phyloP scores from a whole-genome alignment of 179 eudicot species.

The Dionaea muscipula region DNA sequence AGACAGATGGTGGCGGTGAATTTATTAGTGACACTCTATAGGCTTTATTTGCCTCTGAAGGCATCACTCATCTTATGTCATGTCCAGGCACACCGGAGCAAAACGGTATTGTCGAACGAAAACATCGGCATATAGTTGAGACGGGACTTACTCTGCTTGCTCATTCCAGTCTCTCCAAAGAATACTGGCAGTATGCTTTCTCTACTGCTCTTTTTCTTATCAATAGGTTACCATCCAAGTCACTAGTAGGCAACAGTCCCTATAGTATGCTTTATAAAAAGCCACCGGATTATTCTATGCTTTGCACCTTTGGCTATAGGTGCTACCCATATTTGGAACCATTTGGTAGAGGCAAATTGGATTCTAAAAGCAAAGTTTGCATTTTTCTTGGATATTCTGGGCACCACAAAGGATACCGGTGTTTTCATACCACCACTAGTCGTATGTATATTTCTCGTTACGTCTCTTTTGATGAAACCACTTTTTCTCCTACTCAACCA shows the following conservation, averaged over 20 bases:
- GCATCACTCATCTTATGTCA: not conserved
- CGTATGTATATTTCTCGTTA: not conserved
- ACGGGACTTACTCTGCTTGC: not conserved
- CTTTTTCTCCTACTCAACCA: too few relatives aligned
- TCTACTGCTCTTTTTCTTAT: not conserved
- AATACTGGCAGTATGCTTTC: not conserved
- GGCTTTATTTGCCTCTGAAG: not conserved
- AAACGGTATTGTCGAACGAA: too few relatives aligned
- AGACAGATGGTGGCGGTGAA: conserved; percentile 1
- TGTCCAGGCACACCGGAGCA: not conserved
- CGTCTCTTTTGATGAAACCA: not conserved
- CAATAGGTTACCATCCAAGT: not conserved
- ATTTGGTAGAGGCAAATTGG: not conserved
- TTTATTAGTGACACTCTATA: not conserved
- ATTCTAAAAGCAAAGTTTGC: not conserved
- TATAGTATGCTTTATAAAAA: not conserved
- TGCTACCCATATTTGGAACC: not conserved
- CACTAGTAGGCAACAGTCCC: not conserved
- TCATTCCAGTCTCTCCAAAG: not conserved
- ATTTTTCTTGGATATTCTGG: not conserved
- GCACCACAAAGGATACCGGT: not conserved
- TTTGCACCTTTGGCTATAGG: not conserved
- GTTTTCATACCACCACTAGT: not conserved
- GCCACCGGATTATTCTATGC: not conserved
- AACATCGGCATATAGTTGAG: not conserved